Evolutionary conservation across 306 rosid genomes (phyloP), one percentile per base, ranked within the genome.

Genomic region (Calophaca sinica): DNA sequence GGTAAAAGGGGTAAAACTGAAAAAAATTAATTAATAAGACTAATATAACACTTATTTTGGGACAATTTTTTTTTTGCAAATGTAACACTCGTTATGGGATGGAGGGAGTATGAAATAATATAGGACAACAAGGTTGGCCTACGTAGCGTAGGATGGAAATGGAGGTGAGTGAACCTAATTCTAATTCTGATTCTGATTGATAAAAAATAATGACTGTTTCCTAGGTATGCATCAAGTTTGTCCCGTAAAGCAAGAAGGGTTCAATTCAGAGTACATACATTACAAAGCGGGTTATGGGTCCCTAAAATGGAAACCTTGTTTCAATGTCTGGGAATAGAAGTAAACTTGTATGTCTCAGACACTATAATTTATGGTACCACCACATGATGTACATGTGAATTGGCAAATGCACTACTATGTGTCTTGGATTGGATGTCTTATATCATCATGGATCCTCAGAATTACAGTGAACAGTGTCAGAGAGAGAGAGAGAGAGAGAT

Each of bases 151-250:
- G 49, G 8, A 28, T 33, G 6, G 42, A 7, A 5, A 20, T 20
- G 68, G 5, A 35, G 33, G 36, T 36, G 70, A n/a, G n/a, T 32
- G 70, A 5, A 35, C 10, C 28, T 45, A 45, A 28, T 49, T 9
- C 60, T 60, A 9, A 73, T 60, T 44, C 48, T 48, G 10, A 73
- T 60, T 44, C 48, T 48, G 10, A 35, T 55, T 60, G 75, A 64
- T 38, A 20, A 66, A 66, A 72, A 35, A 66, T 13, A 74, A 45
- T 60, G 50, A 32, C 48, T 91, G 92, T 87, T 86, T 86, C 92
- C 92, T 83, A 79, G 75, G 85, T 80, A 70, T 51, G 76, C 80
- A 65, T 66, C 87, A 89, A 39, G 62, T 31, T 83, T 82, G 88
- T 87, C 94, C 73, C 33, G 39, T 39, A 13, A 64, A 13, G 54